Evolutionary conservation across 768 basidiomycete species (phyloP).

Genomic region (Amanita thiersii): DNA sequence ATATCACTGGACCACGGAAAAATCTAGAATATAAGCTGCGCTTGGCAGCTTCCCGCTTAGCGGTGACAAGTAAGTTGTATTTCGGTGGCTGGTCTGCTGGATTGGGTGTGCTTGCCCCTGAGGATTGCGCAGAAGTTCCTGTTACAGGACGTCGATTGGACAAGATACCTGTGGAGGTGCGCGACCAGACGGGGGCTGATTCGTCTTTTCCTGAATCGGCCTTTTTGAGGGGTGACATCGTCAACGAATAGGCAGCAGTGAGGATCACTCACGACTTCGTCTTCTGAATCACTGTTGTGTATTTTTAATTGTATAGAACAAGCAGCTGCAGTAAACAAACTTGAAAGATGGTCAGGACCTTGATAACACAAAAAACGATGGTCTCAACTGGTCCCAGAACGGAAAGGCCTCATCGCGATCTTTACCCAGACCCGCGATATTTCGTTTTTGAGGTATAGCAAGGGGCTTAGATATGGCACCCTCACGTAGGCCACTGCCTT

Average conservation of each 20-base stretch:
- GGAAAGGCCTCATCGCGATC: slow-evolving; percentile 94
- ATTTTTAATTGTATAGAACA: slow-evolving; percentile 74
- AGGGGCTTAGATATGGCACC: slow-evolving; percentile 76
- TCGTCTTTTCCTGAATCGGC: slow-evolving; percentile 3
- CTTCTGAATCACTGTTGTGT: slow-evolving; percentile 40
- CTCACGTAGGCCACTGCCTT: slow-evolving; percentile 76
- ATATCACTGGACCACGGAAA: slow-evolving; percentile 67
- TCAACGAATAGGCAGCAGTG: not conserved
- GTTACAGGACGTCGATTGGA: slow-evolving; percentile 60
- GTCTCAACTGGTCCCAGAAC: slow-evolving; percentile 94
- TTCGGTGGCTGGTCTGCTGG: slow-evolving; percentile 19
- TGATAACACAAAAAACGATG: slow-evolving; percentile 1
- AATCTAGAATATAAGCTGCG: slow-evolving; percentile 73
- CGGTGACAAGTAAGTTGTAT: slow-evolving; percentile 47
- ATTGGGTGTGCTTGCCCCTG: slow-evolving; percentile 10
- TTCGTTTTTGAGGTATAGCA: slow-evolving; percentile 77
- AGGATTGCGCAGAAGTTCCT: slow-evolving; percentile 31
- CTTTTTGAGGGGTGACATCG: slow-evolving; percentile 7
- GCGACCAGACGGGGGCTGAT: slow-evolving; percentile 26
- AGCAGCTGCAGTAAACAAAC: slow-evolving; percentile 76
- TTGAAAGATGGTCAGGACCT: slow-evolving; percentile 19
- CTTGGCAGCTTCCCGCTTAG: slow-evolving; percentile 75
- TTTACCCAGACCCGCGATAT: slow-evolving; percentile 79
- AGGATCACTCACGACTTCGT: slow-evolving; percentile 12
- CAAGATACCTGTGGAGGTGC: slow-evolving; percentile 69